These are phyloP conservation scores for Cicer judaicum DNA, from an alignment of 306 rosid species.

Conservation along the genomic window DNA sequence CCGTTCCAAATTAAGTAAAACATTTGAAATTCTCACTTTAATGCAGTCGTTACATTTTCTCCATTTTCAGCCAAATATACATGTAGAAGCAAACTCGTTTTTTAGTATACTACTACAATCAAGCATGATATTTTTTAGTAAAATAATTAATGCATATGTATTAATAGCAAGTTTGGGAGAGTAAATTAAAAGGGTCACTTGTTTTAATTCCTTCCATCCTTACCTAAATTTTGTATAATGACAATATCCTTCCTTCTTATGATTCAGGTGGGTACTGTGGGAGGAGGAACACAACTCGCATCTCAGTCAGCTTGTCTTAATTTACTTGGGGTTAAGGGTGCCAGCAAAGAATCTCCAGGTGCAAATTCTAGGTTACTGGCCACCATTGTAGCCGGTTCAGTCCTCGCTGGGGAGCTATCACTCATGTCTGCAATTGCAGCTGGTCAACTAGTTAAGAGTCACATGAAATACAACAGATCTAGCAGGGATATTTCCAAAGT, in stretches of 20 bases:
- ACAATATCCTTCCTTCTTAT: constrained; percentile 30
- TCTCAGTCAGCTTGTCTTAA: constrained; percentile 80
- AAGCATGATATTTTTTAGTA: not conserved
- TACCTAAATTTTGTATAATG: constrained; percentile 3
- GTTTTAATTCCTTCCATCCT: not conserved
- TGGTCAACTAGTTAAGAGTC: constrained; percentile 79
- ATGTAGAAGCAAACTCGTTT: constrained; percentile 17
- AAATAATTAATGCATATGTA: not conserved
- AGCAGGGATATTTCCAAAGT: constrained; percentile 50
- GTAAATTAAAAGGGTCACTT: constrained; percentile 1
- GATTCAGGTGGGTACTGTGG: constrained; percentile 72
- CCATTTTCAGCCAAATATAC: not conserved
- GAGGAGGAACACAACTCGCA: constrained; percentile 82
- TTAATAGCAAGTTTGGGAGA: not conserved
- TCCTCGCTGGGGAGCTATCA: constrained; percentile 70
- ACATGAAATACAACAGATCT: constrained; percentile 83
- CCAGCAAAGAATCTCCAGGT: constrained; percentile 63
- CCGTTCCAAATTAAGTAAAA: not conserved
- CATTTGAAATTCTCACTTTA: not conserved
- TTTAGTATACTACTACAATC: constrained; percentile 6
- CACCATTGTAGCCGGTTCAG: constrained; percentile 68
- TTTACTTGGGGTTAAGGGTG: constrained; percentile 77
- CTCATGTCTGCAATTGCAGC: constrained; percentile 78
- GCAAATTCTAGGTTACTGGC: constrained; percentile 67
- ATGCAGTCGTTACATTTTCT: not conserved